Base-by-base conservation (phyloP, 164 flowering plant genomes). In the Annona cherimola region DNA sequence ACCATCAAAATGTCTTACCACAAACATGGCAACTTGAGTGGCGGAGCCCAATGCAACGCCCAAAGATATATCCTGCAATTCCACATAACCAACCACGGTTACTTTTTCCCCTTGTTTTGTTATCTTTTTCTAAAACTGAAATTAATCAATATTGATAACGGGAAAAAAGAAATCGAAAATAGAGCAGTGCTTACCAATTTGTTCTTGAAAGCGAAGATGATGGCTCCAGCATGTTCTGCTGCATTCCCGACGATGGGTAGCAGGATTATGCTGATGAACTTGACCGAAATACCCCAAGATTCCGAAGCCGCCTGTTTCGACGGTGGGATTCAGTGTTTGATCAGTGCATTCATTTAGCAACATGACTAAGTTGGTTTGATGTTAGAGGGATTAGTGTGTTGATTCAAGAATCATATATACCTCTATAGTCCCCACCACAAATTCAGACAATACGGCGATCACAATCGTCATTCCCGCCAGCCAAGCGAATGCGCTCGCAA, bases 161-260 rank as follows among this genome's bases (percentile, higher is more conserved):
- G 0, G 19, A 18, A 18, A 11, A 2, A 18, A 16, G 2, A 7
- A 11, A 50, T 3, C 12, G 14, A 1, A 14, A 14, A 64, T 43
- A 64, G n/a, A 3, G 12, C 12, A 18, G 18, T 39, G 73, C 88
- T 76, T 50, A 95, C 99, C 92, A 96, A 73, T 75, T 96, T 93
- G 84, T 96, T 90, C 79, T 90, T 93, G 62, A 86, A 85, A 35
- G 98, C 98, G 66, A 96, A 96, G 5, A 96, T 92, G 75, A 93
- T 68, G 1, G 99, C 90, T 26, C 95, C 97, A 2, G 99, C 96
- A 73, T 93, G 98, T 75, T 96, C 99, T 1, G 98, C 97, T 2
- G 97, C 99, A 75, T 96, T 96, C 71, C 99, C 98, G 54, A 92
- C 97, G 26, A 96, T 90, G 39, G 99, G 96, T 20, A 96, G 83